Base-by-base conservation (phyloP, 169 alveolate genomes). In the Eimeria brunetti region DNA sequence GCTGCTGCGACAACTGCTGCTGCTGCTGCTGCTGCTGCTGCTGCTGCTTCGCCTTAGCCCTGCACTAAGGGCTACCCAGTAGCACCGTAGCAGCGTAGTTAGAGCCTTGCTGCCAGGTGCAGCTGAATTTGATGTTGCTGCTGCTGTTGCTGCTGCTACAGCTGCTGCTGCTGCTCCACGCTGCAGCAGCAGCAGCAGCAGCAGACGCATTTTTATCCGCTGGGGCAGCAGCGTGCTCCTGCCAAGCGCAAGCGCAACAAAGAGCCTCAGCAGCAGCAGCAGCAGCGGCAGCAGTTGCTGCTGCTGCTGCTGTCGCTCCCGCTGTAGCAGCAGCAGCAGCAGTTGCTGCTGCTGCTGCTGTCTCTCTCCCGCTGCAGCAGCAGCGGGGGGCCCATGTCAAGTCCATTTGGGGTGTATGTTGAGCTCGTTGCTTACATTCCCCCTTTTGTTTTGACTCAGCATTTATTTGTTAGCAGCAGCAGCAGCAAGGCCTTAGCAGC, bases 121-220 rank as follows among this genome's bases (percentile, higher is more conserved):
- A 24, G 6, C 73, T 20, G 73, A 62, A 62, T 62, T 24, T 24
- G 78, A 38, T 67, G 78, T 44, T n/a, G 38, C 46, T 71, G 49
- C 81, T 71, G 81, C 53, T 71, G 81, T 51, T 71, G 81, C n/a
- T 71, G 81, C 81, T 71, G 81, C 73, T 51, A 12, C 73, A 24
- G 73, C 73, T 62, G 73, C 38, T 62, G 73, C 73, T 62, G 14
- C 20, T 24, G 5, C 73, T n/a, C n/a, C n/a, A n/a, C n/a, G n/a
- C n/a, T n/a, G 81, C 81, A 33, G 30, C n/a, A 36, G 49, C 30
- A 71, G 81, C 53, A 36, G 51, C 73, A 62, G 81, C 53, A 71
- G 51, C 51, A 3, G 78, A 6, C 38, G 78, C 27, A 67, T 30
- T 38, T 71, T 30, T 38, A 38, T 18, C 49, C 9, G 53, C n/a